Evolutionary conservation across 1,139 yeast genomes (phyloP).

Genomic region (Eremothecium coryli): DNA sequence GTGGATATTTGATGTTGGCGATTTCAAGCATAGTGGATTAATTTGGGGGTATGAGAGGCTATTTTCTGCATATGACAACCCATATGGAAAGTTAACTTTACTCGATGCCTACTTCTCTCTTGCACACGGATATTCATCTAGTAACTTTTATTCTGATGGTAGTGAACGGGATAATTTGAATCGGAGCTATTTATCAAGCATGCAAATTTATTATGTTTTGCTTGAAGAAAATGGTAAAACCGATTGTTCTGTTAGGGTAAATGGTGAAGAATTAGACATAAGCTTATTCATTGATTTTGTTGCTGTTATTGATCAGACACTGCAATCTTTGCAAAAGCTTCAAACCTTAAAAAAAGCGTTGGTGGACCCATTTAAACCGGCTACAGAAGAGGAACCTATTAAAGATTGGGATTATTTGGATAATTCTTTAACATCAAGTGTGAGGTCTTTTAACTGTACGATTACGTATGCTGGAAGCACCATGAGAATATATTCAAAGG

Average conservation of each 20-base stretch:
- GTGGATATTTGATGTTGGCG: conserved; percentile 52
- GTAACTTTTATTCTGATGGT: conserved; percentile 42
- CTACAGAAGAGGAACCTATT: conserved; percentile 6
- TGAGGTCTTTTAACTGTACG: conserved; percentile 42
- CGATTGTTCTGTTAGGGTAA: conserved; percentile 39
- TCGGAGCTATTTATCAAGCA: conserved; percentile 57
- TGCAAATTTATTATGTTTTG: conserved; percentile 50
- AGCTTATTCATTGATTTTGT: conserved; percentile 48
- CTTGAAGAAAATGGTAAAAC: conserved; percentile 30
- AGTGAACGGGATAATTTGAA: conserved; percentile 43
- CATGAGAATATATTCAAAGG: conserved; percentile 38
- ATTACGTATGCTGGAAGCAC: conserved; percentile 64
- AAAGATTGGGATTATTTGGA: conserved; percentile 18
- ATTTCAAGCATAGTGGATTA: conserved; percentile 45
- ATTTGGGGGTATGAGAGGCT: conserved; percentile 66
- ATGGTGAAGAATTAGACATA: conserved; percentile 63
- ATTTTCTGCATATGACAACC: conserved; percentile 52
- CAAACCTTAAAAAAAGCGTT: conserved; percentile 32
- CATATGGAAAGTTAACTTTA: conserved; percentile 56
- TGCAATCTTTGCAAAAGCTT: conserved; percentile 38
- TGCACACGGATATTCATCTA: conserved; percentile 50
- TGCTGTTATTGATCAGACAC: conserved; percentile 38
- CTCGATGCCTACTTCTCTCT: conserved; percentile 56
- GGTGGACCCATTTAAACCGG: conserved; percentile 9
- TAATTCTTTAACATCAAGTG: conserved; percentile 25